Evolutionary conservation across 345 rosid species (phyloP).

Genomic region (Garcia nutans): DNA sequence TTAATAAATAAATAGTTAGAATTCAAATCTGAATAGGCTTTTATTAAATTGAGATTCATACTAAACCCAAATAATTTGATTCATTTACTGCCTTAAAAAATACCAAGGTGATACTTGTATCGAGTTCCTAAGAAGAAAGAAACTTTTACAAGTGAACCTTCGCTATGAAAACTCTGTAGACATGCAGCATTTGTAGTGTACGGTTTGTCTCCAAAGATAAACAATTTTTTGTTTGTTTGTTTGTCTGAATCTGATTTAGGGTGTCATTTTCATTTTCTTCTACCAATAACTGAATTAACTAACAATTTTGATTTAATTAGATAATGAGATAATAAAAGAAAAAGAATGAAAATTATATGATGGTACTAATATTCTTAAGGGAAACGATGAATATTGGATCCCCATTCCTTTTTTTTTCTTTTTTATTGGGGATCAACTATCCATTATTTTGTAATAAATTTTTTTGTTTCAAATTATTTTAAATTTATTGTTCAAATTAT

Average conservation of each 20-base stretch:
- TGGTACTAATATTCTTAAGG: background rate
- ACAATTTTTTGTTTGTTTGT: slow-evolving; percentile 7
- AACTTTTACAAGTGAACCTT: background rate
- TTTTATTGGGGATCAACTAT: background rate
- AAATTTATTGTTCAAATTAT: no score
- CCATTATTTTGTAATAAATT: background rate
- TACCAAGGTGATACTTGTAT: no score
- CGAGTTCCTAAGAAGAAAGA: no score
- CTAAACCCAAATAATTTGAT: no score
- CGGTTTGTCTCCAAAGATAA: slow-evolving; percentile 11
- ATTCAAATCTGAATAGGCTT: no score
- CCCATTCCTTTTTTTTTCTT: background rate
- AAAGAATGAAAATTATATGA: background rate
- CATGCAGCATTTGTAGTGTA: slow-evolving; percentile 21
- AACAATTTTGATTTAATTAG: background rate
- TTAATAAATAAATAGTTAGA: no score
- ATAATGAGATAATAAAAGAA: background rate
- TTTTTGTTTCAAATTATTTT: no score
- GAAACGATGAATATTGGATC: background rate
- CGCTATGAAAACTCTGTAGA: background rate
- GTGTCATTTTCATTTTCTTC: background rate
- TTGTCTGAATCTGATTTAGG: background rate
- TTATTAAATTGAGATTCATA: no score
- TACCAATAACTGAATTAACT: slow-evolving; percentile 11
- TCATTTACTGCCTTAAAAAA: no score